Evolutionary conservation across 169 alveolate species (phyloP).

Genomic region (Plasmodium inui): DNA sequence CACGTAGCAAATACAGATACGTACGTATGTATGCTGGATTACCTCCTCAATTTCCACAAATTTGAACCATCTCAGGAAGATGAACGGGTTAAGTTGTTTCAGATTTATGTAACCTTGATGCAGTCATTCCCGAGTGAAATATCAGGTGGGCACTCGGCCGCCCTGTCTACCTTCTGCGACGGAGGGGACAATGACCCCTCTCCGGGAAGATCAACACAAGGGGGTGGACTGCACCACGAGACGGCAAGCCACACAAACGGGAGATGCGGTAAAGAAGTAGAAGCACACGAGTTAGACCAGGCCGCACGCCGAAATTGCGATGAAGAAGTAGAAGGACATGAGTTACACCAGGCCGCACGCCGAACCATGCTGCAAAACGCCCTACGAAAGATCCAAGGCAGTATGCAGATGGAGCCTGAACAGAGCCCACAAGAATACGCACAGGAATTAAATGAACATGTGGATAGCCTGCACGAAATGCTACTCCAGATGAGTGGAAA

Average conservation of each 20-base stretch:
- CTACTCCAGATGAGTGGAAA: neutral
- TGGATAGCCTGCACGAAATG: neutral
- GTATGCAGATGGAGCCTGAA: neutral
- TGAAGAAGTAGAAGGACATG: too few species aligned
- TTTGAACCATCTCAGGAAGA: constrained; percentile 2
- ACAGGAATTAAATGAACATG: neutral
- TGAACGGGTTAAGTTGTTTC: constrained; percentile 41
- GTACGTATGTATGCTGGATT: constrained; percentile 43
- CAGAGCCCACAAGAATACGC: neutral
- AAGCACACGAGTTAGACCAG: neutral
- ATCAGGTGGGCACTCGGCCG: too few species aligned
- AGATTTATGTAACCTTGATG: constrained; percentile 32
- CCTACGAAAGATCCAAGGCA: neutral
- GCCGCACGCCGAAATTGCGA: neutral
- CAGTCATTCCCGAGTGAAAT: neutral
- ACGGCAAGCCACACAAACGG: neutral
- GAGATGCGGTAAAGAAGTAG: too few species aligned
- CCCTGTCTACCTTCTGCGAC: too few species aligned
- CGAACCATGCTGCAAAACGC: neutral
- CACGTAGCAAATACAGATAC: constrained; percentile 18
- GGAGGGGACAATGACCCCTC: too few species aligned
- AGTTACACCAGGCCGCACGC: neutral
- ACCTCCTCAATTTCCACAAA: constrained; percentile 10
- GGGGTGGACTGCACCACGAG: neutral
- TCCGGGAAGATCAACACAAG: too few species aligned